Evolutionary conservation across 176 grass and related monocot genomes (phyloP), one percentile per base, ranked within the genome.

Genomic region (Eragrostis curvula): DNA sequence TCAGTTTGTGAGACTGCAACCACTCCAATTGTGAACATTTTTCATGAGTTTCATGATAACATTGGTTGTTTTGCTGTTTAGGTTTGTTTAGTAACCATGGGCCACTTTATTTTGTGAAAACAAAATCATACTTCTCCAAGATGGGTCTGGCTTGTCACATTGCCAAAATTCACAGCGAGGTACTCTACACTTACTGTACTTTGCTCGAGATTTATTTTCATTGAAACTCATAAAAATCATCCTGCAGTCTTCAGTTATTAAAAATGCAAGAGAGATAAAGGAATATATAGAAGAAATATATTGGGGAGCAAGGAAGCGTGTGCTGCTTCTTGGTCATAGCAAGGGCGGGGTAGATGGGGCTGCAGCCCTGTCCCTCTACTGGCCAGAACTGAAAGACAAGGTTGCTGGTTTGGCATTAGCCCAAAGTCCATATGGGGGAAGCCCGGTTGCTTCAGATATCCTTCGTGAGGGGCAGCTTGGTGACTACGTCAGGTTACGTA

Each of bases 1-100:
- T 95, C 79, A 86, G 69, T 79, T 46, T 53, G 16, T n/a, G n/a
- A n/a, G n/a, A n/a, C n/a, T n/a, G n/a, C 58, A 67, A 3, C 16
- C 53, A 70, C 28, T 58, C 60, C 2, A 0, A 10, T 43, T 80
- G 29, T 66, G 27, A 75, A 66, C 25, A 40, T 3, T 39, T 77
- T 75, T 89, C 53, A 52, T 40, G 65, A 50, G n/a, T 81, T 70
- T 18, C 49, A 32, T 87, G 66, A 16, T 80, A 39, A 85, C 8
- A 76, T 75, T 30, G 10, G 9, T 16, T 79, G 70, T 89, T 14
- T 50, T 77, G 21, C 9, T 74, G 39, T 80, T 81, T 84, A 71
- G 90, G 95, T 75, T 74, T 98, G 48, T 98, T 98, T 87, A 98
- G 92, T 85, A 95, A 98, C 71, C 95, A 93, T 21, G 92, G 95